These are phyloP conservation scores for Otatea glauca DNA, from an alignment of 176 grass and related monocot genomes.

Conservation along the genomic window DNA sequence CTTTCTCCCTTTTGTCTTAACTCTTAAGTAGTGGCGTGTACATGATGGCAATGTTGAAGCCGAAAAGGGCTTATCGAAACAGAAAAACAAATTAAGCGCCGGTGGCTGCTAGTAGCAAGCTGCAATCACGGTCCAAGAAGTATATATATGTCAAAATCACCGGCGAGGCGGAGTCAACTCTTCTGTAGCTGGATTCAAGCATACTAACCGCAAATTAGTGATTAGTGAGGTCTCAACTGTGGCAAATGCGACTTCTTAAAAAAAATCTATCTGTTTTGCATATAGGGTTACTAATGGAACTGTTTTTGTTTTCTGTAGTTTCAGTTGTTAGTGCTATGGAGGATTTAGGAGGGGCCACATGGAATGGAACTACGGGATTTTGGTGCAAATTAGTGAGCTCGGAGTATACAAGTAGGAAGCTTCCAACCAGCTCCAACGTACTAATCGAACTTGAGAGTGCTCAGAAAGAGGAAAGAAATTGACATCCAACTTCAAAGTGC, in stretches of 20 bases:
- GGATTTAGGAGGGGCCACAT: neutral
- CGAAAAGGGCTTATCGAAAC: neutral
- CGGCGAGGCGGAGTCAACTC: constrained; percentile 27
- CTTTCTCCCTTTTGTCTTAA: neutral
- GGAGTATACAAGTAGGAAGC: neutral
- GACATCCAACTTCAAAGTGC: constrained; percentile 30
- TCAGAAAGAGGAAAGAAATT: neutral
- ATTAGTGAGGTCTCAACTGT: neutral
- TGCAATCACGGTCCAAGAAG: constrained; percentile 16
- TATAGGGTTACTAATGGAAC: neutral
- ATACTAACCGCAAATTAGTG: neutral
- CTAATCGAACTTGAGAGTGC: neutral
- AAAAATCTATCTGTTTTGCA: neutral
- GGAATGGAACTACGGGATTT: neutral
- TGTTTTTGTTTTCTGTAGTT: neutral
- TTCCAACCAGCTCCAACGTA: constrained; percentile 1
- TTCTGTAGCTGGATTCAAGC: neutral
- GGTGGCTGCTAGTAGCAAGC: neutral
- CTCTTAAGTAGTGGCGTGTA: constrained; percentile 7
- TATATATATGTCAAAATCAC: neutral
- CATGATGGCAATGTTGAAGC: neutral
- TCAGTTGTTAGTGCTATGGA: neutral
- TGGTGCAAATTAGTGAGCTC: neutral
- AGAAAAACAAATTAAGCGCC: neutral
- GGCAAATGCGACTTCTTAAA: neutral